Percentiles rank a stretch among this genome's conserved stretches.
Evolutionary conservation across 1,284 basidiomycete genomes (phyloP).

Genomic region (Pseudozyma pruni): DNA sequence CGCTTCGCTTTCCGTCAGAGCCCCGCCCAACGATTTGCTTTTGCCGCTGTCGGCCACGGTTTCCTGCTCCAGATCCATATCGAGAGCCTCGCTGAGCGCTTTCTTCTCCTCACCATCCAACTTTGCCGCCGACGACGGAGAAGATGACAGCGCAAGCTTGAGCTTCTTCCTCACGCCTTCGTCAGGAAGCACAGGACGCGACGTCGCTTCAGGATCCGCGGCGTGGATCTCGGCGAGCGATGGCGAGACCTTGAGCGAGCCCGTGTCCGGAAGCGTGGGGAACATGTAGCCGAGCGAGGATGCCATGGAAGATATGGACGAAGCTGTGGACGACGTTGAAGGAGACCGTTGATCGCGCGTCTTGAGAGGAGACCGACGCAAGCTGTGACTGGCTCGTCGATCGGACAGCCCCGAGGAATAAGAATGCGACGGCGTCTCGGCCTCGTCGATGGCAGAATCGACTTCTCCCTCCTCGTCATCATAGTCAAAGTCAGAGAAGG

Average conservation of each 20-base stretch:
- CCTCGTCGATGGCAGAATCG: slow-evolving; percentile 18
- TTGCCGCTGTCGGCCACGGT: slow-evolving; percentile 5
- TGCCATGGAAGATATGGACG: slow-evolving; percentile 11
- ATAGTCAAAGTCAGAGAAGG: slow-evolving; percentile 31
- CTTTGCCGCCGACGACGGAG: slow-evolving; percentile 1
- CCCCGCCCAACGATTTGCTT: slow-evolving; percentile 5
- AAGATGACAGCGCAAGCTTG: slow-evolving; percentile 11
- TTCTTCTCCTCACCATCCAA: slow-evolving; percentile 4
- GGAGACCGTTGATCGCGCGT: slow-evolving; percentile 15
- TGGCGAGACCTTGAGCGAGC: slow-evolving; percentile 30
- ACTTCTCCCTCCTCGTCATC: slow-evolving; percentile 36
- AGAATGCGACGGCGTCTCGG: background rate
- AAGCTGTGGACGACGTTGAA: slow-evolving; percentile 13
- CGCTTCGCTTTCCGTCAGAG: slow-evolving; percentile 39
- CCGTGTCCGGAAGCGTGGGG: slow-evolving; percentile 28
- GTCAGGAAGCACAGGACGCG: slow-evolving; percentile 4
- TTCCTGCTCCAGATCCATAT: slow-evolving; percentile 10
- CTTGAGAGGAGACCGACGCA: slow-evolving; percentile 12
- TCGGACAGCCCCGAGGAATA: background rate
- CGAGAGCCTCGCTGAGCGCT: slow-evolving; percentile 6
- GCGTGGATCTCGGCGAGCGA: slow-evolving; percentile 34
- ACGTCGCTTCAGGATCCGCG: slow-evolving; percentile 21
- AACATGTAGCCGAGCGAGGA: slow-evolving; percentile 42
- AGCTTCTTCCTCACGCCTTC: slow-evolving; percentile 19
- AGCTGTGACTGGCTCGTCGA: slow-evolving; percentile 9